Evolutionary conservation across 805 yeast genomes (phyloP).

Genomic region (Komagataella ulmi): DNA sequence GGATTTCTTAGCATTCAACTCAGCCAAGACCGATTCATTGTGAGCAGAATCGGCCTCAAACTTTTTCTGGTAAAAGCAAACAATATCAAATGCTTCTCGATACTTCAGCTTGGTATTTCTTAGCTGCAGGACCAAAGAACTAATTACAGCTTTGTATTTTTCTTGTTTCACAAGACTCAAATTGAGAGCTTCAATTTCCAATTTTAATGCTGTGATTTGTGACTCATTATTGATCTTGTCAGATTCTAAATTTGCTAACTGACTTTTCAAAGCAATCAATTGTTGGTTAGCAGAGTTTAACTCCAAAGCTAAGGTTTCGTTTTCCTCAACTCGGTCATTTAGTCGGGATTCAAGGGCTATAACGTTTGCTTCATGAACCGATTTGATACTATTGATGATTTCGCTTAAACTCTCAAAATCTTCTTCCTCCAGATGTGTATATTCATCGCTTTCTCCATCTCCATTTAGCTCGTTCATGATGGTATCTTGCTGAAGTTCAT

Average conservation of each 20-base stretch:
- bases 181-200: background rate
- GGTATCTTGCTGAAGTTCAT: slow-evolving; percentile 5
- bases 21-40: background rate
- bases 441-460: background rate
- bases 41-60: background rate
- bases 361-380: background rate
- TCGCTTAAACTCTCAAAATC: slow-evolving; percentile 1
- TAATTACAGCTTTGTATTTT: background rate
- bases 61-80: background rate
- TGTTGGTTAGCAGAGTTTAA: background rate
- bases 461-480: slow-evolving; percentile 1
- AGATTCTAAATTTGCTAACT: background rate
- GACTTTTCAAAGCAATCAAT: background rate
- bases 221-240: background rate
- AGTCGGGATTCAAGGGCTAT: background rate
- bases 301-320: background rate
- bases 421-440: background rate
- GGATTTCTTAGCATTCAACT: background rate
- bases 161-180: background rate
- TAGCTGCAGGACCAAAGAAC: background rate
- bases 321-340: background rate
- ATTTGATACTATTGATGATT: background rate
- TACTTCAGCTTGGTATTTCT: background rate
- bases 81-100: background rate
- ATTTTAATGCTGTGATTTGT: background rate